Percentiles rank a stretch among this genome's conserved stretches.
Evolutionary conservation across 1,284 basidiomycete species (phyloP).

Genomic region (Ceratobasidium sp.): DNA sequence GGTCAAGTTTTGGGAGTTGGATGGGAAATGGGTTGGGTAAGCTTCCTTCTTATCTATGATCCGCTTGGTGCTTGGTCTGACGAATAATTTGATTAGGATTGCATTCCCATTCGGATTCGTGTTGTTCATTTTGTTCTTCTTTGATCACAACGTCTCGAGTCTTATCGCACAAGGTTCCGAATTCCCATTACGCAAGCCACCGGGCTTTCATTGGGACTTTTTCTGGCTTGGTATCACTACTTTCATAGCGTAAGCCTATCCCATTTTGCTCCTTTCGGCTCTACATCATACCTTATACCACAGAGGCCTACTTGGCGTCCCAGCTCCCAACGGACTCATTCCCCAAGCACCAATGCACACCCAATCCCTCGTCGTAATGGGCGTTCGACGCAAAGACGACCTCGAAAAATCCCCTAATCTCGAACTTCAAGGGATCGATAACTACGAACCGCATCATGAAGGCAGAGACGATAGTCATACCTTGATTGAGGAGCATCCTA

Average conservation of each 20-base stretch:
- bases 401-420: slow-evolving; percentile 52
- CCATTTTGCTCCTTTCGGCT: too few species aligned
- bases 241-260: slow-evolving; percentile 71
- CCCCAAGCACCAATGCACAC: slow-evolving; percentile 98
- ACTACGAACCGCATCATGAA: slow-evolving; percentile 48
- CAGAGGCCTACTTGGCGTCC: slow-evolving; percentile 86
- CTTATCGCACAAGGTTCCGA: slow-evolving; percentile 93
- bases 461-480: slow-evolving; percentile 44
- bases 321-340: slow-evolving; percentile 95
- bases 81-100: slow-evolving; percentile 65
- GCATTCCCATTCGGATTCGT: slow-evolving; percentile 65
- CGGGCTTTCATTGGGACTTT: slow-evolving; percentile 71
- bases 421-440: slow-evolving; percentile 41
- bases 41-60: slow-evolving; percentile 71
- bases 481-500: slow-evolving; percentile 68
- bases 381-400: slow-evolving; percentile 62
- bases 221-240: slow-evolving; percentile 93
- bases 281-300: neutral
- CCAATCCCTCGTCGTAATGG: slow-evolving; percentile 84
- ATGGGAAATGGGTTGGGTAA: slow-evolving; percentile 89
- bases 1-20: slow-evolving; percentile 91
- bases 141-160: slow-evolving; percentile 84
- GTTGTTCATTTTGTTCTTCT: slow-evolving; percentile 63
- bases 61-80: slow-evolving; percentile 63
- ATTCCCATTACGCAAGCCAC: slow-evolving; percentile 91